A percentile compares a stretch with the other conserved stretches of the same genome.
Conservation (phyloP, 1,139 yeast genomes). For the Eremothecium sinecaudum region DNA sequence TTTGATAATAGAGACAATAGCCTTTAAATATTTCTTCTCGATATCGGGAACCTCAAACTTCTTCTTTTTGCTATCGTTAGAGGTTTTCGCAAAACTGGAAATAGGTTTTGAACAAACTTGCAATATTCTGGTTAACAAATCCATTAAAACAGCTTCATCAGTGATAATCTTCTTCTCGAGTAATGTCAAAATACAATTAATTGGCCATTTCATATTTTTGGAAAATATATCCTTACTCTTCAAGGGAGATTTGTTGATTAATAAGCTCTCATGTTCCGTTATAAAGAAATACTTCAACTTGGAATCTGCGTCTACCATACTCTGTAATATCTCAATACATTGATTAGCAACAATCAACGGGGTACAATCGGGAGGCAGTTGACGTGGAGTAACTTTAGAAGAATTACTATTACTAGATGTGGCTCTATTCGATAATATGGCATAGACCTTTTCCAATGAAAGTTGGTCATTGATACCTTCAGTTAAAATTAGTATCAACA, state of each 20-base stretch:
- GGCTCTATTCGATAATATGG: slow-evolving; percentile 41
- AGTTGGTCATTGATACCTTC: slow-evolving; percentile 62
- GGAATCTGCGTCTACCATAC: slow-evolving; percentile 57
- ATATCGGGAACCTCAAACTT: slow-evolving; percentile 52
- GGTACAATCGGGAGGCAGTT: slow-evolving; percentile 54
- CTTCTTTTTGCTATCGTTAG: slow-evolving; percentile 20
- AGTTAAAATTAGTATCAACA: slow-evolving; percentile 57
- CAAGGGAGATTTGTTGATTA: slow-evolving; percentile 35
- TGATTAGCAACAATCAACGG: slow-evolving; percentile 69
- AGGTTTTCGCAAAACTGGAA: slow-evolving; percentile 37
- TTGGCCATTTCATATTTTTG: slow-evolving; percentile 54
- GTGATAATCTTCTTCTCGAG: slow-evolving; percentile 55
- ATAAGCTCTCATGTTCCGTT: slow-evolving; percentile 66
- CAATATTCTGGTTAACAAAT: slow-evolving; percentile 61
- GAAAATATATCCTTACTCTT: slow-evolving; percentile 33
- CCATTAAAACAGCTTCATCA: slow-evolving; percentile 70
- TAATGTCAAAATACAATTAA: slow-evolving; percentile 56
- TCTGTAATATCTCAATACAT: slow-evolving; percentile 65
- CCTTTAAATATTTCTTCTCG: slow-evolving; percentile 53
- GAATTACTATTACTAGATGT: slow-evolving; percentile 14
- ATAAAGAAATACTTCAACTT: slow-evolving; percentile 69
- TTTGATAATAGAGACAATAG: slow-evolving; percentile 60
- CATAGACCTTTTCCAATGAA: slow-evolving; percentile 57
- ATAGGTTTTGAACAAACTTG: slow-evolving; percentile 74
- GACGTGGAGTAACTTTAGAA: slow-evolving; percentile 14